Evolutionary conservation across 2,329 filamentous ascomycete genomes (phyloP), one percentile per base, ranked within the genome.

Genomic region (Colletotrichum abscissum): DNA sequence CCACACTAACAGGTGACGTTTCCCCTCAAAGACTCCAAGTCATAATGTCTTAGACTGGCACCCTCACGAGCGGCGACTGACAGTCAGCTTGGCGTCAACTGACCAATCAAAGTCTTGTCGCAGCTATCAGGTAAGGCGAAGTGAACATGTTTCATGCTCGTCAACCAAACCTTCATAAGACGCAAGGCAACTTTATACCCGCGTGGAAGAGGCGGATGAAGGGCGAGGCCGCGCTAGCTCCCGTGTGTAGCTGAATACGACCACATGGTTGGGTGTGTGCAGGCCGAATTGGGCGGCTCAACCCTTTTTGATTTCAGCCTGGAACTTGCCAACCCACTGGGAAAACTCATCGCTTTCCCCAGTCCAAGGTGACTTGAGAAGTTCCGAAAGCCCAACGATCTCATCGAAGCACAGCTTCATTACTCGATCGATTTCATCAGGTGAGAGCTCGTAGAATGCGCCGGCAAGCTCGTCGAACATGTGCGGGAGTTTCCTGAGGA

Each of bases 311-410:
- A 90, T 86, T 75, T 89, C 86, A 38, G 80, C 78, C 78, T 87
- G 86, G 75, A 90, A 91, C 74, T 87, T 89, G 12, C 84, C 86
- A n/a, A 88, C 90, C 95, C 95, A 97, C 19, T 89, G 86, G 0
- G 92, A 93, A 79, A 97, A 97, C 78, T 93, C 94, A 78, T 98
- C 95, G 22, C 89, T 86, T 59, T 88, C 82, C 0, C 88, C 92
- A 3, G 88, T 82, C 93, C 93, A 95, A 24, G 87, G 86, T 72
- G 86, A 83, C 63, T 85, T 84, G 14, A 94, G 81, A 60, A 92
- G 79, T 69, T 89, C 87, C 0, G 88, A 86, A 0, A 87, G 88
- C 0, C 82, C 84, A 76, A 89, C 88, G 0, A 92, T 91, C 63
- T 91, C 88, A 1, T 85, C 83, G 73, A 92, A 90, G 77, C 92